Base-by-base conservation (phyloP, 2,329 filamentous ascomycete species). In the Microcyclospora pomicola region DNA sequence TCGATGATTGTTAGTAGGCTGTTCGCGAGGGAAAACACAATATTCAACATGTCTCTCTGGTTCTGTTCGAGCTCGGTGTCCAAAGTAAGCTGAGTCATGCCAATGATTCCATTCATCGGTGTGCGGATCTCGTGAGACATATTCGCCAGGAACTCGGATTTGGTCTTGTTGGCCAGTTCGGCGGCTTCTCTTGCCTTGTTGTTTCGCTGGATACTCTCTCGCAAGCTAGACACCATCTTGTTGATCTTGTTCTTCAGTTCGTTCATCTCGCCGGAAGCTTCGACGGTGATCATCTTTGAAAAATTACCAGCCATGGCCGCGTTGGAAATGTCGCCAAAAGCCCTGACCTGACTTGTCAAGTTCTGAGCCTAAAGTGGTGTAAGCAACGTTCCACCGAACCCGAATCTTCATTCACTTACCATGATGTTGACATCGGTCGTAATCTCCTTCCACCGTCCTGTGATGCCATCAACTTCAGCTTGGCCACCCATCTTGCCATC, bases 181-280 rank as follows among this genome's bases (percentile, higher is more conserved):
- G 91, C 91, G 34, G 88, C 87, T 62, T 96, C 88, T 61, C 91
- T 82, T 40, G 91, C 91, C 48, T 87, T 84, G 2, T 87, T 95
- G 59, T 96, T 98, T 59, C 86, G 78, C 60, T 96, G 87, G 49
- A 98, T 95, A 69, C 83, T 92, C 63, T 96, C 91, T 49, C 88
- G 72, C 45, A 98, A 66, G 57, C 93, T 94, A 58, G 83, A 91
- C 37, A 96, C 87, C 91, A 98, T 98, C 66, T 92, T 84, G 59
- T 96, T 98, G 72, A 98, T 96, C 70, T 96, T 96, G 53, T 87
- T 79, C 65, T 98, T 98, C 51, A 98, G 71, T 61, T 96, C 88
- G 62, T 96, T 91, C 91, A 98, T 96, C 62, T 98, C 91, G 46
- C 91, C 91, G 10, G 88, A 95, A 14, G 91, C 91, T 60, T 95